Conservation (phyloP, 2,329 filamentous ascomycete genomes). For the Colletotrichum magnum region DNA sequence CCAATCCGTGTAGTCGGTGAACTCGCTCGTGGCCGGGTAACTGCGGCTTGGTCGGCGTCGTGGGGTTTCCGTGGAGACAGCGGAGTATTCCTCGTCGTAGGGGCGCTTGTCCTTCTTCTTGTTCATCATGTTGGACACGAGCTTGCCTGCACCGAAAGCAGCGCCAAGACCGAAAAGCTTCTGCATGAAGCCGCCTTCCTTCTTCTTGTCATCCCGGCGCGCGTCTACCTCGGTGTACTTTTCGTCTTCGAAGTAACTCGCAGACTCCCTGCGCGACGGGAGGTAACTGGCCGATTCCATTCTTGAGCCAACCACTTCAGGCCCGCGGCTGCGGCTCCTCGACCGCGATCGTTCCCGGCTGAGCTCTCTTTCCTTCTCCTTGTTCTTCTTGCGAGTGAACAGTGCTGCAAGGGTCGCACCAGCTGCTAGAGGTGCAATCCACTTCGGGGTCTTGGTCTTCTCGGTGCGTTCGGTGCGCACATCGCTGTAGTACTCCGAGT, state of each 20-base stretch:
- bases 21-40: slow-evolving; percentile 64
- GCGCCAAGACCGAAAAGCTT: slow-evolving; percentile 73
- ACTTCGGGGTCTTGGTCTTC: slow-evolving; percentile 56
- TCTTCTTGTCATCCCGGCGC: slow-evolving; percentile 52
- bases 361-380: slow-evolving; percentile 55
- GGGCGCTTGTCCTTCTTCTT: slow-evolving; percentile 62
- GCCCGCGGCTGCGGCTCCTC: slow-evolving; percentile 53
- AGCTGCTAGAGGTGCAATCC: slow-evolving; percentile 68
- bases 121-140: slow-evolving; percentile 72
- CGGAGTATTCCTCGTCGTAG: slow-evolving; percentile 74
- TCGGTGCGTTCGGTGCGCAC: slow-evolving; percentile 50
- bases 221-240: slow-evolving; percentile 69
- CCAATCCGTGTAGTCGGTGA: slow-evolving; percentile 62
- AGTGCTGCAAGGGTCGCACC: slow-evolving; percentile 65
- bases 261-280: slow-evolving; percentile 66
- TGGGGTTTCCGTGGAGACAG: slow-evolving; percentile 73
- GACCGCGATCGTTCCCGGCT: slow-evolving; percentile 56
- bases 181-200: slow-evolving; percentile 71
- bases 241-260: slow-evolving; percentile 74
- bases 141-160: slow-evolving; percentile 72
- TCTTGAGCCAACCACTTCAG: slow-evolving; percentile 68
- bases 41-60: slow-evolving; percentile 59
- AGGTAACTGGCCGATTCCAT: slow-evolving; percentile 70
- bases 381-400: slow-evolving; percentile 58
- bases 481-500: slow-evolving; percentile 57